phyloP scores from a whole-genome alignment of 1,284 basidiomycete genomes.

The Leccinum pachyderme region DNA sequence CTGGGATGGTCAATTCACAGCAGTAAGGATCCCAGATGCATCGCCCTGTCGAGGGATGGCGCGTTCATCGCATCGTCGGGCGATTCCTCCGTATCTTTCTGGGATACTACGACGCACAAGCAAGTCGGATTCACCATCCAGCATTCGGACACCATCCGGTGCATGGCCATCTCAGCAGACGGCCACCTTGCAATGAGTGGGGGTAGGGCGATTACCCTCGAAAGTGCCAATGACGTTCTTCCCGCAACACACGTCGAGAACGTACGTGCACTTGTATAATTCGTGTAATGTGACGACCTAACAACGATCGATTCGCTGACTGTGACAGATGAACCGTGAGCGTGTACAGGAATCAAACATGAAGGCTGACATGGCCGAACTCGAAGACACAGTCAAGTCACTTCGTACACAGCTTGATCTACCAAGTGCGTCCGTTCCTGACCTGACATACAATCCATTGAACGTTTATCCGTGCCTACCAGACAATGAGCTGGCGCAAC shows the following conservation, averaged over 20 bases:
- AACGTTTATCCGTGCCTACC: background rate
- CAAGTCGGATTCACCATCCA: background rate
- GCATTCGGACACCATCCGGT: background rate
- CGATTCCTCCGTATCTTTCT: background rate
- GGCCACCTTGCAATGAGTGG: background rate
- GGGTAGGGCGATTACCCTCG: background rate
- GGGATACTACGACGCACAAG: background rate
- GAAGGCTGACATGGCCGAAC: background rate
- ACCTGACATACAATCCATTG: background rate
- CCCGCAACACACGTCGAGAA: background rate
- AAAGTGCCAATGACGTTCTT: background rate
- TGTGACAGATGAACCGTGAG: background rate
- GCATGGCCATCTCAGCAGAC: background rate
- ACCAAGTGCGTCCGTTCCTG: background rate
- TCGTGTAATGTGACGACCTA: background rate
- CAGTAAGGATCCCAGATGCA: background rate
- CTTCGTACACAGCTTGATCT: background rate
- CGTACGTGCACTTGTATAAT: background rate
- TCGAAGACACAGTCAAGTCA: background rate
- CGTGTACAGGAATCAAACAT: background rate
- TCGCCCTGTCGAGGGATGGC: background rate
- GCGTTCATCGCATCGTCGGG: background rate
- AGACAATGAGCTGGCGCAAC: background rate
- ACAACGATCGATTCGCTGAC: background rate
- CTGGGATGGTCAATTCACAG: background rate